phyloP scores from a whole-genome alignment of 805 yeast species.

The Candida krabiensis region DNA sequence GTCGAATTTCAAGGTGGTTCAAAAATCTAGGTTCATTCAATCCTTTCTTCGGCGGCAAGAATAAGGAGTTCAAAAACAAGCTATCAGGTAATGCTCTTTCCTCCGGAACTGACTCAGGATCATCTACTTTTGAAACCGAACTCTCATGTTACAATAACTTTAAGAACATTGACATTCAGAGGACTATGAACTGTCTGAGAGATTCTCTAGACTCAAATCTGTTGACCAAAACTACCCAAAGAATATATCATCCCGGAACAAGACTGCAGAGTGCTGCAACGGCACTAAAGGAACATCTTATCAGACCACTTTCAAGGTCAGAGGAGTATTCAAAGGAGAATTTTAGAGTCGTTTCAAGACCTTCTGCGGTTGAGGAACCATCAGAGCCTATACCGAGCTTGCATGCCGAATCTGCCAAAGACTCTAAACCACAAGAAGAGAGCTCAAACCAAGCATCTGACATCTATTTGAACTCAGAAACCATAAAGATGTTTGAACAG shows the following conservation, averaged over 20 bases:
- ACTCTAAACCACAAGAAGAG: no score
- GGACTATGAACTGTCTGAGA: constrained; percentile 12
- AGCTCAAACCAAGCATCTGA: constrained; percentile 15
- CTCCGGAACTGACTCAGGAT: constrained; percentile 1
- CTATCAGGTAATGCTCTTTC: background rate
- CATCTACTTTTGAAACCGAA: constrained; percentile 3
- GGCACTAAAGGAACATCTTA: no score
- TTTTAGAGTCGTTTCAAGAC: no score
- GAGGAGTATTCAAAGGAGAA: no score
- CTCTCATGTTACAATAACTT: constrained; percentile 18
- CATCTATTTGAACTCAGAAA: constrained; percentile 20
- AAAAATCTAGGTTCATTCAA: constrained; percentile 2
- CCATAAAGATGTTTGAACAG: constrained; percentile 16
- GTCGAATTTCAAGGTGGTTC: constrained; percentile 9
- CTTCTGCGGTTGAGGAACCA: no score
- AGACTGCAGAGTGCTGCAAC: no score
- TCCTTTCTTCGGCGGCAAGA: constrained; percentile 6
- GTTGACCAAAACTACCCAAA: constrained; percentile 15
- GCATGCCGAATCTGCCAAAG: no score
- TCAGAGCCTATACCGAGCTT: no score
- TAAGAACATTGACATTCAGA: constrained; percentile 13
- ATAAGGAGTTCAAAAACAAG: background rate
- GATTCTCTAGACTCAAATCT: constrained; percentile 13
- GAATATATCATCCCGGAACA: constrained; percentile 5
- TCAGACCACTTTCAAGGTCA: no score